Percentiles rank a stretch among this genome's conserved stretches.
phyloP scores from a whole-genome alignment of 495 filamentous ascomycete genomes.

The Oidiodendron maius region DNA sequence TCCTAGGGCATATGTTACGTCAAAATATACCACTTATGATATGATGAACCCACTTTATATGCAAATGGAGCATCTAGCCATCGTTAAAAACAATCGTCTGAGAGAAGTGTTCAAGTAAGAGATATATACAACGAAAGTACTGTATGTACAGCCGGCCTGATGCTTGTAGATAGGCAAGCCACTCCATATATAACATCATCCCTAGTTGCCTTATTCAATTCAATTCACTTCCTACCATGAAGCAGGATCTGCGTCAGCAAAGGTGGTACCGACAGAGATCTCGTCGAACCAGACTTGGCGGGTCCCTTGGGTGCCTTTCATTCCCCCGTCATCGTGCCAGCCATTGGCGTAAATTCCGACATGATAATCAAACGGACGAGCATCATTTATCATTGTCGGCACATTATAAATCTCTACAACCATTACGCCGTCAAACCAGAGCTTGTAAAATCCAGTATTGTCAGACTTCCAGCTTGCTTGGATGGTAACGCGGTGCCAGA shows the following conservation, averaged over 20 bases:
- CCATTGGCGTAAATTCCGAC: conserved; percentile 51
- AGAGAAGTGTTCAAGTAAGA: no score
- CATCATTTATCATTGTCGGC: conserved; percentile 40
- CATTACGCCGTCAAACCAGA: conserved; percentile 46
- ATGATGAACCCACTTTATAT: no score
- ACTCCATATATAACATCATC: no score
- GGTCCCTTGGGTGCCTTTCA: conserved; percentile 40
- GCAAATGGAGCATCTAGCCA: no score
- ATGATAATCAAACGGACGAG: conserved; percentile 42
- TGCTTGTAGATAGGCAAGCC: no score
- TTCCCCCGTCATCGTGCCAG: conserved; percentile 42
- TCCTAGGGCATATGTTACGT: no score
- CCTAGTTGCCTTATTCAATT: no score
- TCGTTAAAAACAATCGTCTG: no score
- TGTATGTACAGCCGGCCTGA: no score
- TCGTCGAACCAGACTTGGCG: conserved; percentile 50
- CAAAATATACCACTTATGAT: no score
- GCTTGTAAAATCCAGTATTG: conserved; percentile 38
- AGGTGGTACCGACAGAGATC: conserved; percentile 40
- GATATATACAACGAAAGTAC: no score
- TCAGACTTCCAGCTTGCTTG: conserved; percentile 44
- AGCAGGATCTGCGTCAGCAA: conserved; percentile 36
- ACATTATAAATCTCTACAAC: conserved; percentile 37
- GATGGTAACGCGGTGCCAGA: conserved; percentile 45
- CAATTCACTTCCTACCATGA: no score